Evolutionary conservation across 1,284 basidiomycete genomes (phyloP).

Genomic region (Crucibulum parvulum): DNA sequence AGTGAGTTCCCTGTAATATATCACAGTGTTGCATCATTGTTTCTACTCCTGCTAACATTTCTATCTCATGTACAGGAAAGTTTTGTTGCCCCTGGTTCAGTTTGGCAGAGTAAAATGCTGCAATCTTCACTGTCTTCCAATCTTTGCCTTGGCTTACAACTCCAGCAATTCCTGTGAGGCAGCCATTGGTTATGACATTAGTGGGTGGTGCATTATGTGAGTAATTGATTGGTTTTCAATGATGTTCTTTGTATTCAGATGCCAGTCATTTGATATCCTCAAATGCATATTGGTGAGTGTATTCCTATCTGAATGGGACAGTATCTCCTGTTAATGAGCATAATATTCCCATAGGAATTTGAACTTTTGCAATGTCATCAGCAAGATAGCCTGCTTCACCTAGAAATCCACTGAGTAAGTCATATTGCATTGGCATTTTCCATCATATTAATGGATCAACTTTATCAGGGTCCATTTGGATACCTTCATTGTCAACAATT

Average conservation of each 20-base stretch:
- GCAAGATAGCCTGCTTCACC: constrained; percentile 35
- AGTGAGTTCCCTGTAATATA: constrained; percentile 32
- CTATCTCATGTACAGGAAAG: constrained; percentile 39
- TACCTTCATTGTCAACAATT: constrained; percentile 37
- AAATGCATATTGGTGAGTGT: constrained; percentile 37
- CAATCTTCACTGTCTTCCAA: constrained; percentile 22
- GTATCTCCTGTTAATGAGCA: constrained; percentile 17
- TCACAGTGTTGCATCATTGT: constrained; percentile 33
- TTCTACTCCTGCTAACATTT: constrained; percentile 19
- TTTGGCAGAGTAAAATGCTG: constrained; percentile 43
- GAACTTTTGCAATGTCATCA: constrained; percentile 27
- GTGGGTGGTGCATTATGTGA: constrained; percentile 13
- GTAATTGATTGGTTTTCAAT: constrained; percentile 25
- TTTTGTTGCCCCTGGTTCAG: constrained; percentile 42
- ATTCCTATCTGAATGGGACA: too few species aligned
- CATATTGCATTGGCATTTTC: constrained; percentile 32
- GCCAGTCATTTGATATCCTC: constrained; percentile 34
- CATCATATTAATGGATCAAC: constrained; percentile 37
- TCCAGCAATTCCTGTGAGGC: constrained; percentile 28
- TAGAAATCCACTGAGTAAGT: constrained; percentile 33
- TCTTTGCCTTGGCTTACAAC: constrained; percentile 30
- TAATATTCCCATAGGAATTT: constrained; percentile 37
- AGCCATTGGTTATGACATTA: constrained; percentile 31
- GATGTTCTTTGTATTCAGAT: constrained; percentile 9
- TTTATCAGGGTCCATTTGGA: constrained; percentile 44